Conservation (phyloP, 2,329 filamentous ascomycete species). For the Lachnellula hyalina region DNA sequence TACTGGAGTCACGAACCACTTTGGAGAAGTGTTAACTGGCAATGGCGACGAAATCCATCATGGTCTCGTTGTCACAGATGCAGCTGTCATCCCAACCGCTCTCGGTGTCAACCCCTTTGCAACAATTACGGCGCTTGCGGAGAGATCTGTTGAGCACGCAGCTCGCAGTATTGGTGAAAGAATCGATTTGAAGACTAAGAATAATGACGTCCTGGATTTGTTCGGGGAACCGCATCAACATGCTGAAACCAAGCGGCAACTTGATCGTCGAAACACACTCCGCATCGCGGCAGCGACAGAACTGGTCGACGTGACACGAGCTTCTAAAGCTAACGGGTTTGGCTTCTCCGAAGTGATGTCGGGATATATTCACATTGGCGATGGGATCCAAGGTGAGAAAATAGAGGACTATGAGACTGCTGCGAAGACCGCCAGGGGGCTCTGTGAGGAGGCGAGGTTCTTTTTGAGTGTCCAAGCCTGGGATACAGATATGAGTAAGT, state of each 20-base stretch:
- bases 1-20: constrained; percentile 56
- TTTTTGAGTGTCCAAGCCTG: constrained; percentile 54
- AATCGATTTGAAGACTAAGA: constrained; percentile 43
- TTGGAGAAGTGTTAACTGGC: constrained; percentile 55
- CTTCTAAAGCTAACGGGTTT: constrained; percentile 41
- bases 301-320: constrained; percentile 30
- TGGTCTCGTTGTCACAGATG: constrained; percentile 59
- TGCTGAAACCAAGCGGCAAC: constrained; percentile 5
- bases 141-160: constrained; percentile 53
- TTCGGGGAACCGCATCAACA: constrained; percentile 44
- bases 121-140: constrained; percentile 64
- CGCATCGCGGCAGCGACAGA: constrained; percentile 39
- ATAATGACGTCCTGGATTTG: constrained; percentile 43
- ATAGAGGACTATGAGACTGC: constrained; percentile 49
- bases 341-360: constrained; percentile 62
- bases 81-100: constrained; percentile 54
- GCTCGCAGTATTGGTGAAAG: constrained; percentile 34
- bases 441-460: constrained; percentile 51
- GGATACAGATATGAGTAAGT: constrained; percentile 41
- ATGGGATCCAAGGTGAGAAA: constrained; percentile 38
- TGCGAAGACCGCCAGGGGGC: constrained; percentile 46
- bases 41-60: constrained; percentile 44
- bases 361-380: constrained; percentile 50
- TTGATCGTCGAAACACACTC: constrained; percentile 16
- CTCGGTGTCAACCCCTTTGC: constrained; percentile 63